Evolutionary conservation across 1,284 basidiomycete species (phyloP).

Genomic region (Cryptococcus hybrid): DNA sequence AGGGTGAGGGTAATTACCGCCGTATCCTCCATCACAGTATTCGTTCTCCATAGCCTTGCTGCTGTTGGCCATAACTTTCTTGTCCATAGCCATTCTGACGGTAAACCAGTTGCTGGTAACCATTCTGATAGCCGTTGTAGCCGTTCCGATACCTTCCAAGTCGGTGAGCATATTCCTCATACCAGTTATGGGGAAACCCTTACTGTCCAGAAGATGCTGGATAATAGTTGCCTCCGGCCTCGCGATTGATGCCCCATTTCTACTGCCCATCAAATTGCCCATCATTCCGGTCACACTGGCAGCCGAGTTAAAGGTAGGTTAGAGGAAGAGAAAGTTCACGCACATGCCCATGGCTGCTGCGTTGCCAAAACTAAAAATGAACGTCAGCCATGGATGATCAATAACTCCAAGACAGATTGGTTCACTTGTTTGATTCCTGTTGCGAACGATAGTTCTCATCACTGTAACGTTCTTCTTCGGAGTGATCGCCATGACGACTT

Average conservation of each 20-base stretch:
- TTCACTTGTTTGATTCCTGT: neutral
- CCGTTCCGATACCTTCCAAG: neutral
- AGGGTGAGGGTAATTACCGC: neutral
- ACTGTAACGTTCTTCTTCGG: neutral
- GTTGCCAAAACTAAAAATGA: neutral
- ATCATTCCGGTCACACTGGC: slow-evolving; percentile 1
- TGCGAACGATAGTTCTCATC: neutral
- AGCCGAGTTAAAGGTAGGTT: neutral
- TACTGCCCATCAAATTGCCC: neutral
- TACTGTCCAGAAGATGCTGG: neutral
- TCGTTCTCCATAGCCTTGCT: neutral
- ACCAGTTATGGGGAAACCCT: neutral
- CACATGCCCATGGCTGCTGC: neutral
- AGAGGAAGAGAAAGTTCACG: neutral
- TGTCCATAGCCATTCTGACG: neutral
- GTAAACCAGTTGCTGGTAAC: neutral
- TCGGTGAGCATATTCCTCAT: neutral
- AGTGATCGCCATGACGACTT: neutral
- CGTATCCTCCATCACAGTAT: neutral
- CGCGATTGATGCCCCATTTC: neutral
- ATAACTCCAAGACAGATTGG: neutral
- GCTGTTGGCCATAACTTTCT: neutral
- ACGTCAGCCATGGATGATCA: neutral
- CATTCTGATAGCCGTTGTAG: neutral
- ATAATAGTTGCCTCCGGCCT: neutral